Evolutionary conservation across 179 eudicot species (phyloP).

Genomic region (Silene coronaria): DNA sequence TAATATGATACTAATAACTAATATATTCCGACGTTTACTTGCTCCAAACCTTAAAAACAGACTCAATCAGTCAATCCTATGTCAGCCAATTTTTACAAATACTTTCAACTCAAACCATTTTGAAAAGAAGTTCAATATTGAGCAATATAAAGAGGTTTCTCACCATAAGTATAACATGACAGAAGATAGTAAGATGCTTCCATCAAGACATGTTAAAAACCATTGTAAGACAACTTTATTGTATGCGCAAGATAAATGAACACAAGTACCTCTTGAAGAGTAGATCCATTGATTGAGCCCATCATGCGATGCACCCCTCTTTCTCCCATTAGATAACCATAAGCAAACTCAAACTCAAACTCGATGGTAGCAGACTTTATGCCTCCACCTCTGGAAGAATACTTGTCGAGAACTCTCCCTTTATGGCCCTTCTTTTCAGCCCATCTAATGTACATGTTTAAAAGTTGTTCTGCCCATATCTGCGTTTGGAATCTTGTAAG

Average conservation of each 20-base stretch:
- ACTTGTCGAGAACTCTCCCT: slow-evolving; percentile 65
- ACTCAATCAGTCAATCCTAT: no score
- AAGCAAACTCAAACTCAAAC: slow-evolving; percentile 71
- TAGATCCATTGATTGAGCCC: slow-evolving; percentile 30
- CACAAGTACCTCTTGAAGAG: slow-evolving; percentile 34
- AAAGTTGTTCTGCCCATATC: slow-evolving; percentile 71
- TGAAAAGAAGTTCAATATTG: no score
- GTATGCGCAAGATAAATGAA: neutral
- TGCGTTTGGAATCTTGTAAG: slow-evolving; percentile 26
- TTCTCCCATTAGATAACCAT: slow-evolving; percentile 78
- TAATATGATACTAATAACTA: no score
- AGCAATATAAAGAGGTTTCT: neutral
- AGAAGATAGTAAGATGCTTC: neutral
- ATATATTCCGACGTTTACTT: no score
- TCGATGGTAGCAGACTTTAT: slow-evolving; percentile 61
- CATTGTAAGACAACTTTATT: neutral
- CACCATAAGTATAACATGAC: neutral
- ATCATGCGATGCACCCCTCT: slow-evolving; percentile 70
- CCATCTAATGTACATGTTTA: slow-evolving; percentile 72
- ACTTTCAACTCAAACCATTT: no score
- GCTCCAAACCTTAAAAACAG: neutral
- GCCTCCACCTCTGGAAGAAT: slow-evolving; percentile 42
- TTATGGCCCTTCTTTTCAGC: slow-evolving; percentile 58
- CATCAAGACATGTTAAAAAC: neutral
- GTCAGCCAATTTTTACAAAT: no score